Conservation (phyloP, 1,139 yeast genomes). For the Nakaseomyces sp. region DNA sequence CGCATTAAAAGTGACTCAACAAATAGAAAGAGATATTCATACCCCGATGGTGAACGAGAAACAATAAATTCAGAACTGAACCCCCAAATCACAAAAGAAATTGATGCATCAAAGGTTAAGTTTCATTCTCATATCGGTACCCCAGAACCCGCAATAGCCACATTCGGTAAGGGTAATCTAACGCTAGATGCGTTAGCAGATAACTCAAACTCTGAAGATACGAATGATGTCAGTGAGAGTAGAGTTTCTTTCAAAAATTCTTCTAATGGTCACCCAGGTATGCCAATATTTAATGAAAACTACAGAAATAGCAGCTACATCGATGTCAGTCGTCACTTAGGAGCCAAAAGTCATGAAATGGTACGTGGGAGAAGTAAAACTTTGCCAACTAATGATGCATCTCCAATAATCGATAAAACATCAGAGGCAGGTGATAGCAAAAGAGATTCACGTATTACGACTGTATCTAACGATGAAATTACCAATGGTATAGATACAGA, state of each 20-base stretch:
- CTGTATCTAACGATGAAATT: conserved; percentile 15
- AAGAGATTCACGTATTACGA: conserved; percentile 17
- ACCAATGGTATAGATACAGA: conserved; percentile 10
- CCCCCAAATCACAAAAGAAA: not conserved
- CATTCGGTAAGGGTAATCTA: conserved; percentile 67
- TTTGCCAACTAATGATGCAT: conserved; percentile 16
- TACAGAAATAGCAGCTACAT: conserved; percentile 16
- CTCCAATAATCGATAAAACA: conserved; percentile 1
- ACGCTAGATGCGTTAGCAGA: conserved; percentile 46
- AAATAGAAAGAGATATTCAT: not conserved
- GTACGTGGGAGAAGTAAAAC: conserved; percentile 22
- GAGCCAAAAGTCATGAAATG: conserved; percentile 9
- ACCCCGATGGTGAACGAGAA: conserved; percentile 3
- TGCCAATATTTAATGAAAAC: not conserved
- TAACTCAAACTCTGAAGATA: conserved; percentile 8
- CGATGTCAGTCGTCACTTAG: conserved; percentile 10
- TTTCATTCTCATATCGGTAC: conserved; percentile 50
- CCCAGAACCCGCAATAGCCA: conserved; percentile 38
- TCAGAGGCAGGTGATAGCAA: conserved; percentile 9
- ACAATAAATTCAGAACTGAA: conserved; percentile 2
- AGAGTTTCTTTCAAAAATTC: conserved; percentile 5
- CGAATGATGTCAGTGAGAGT: conserved; percentile 2
- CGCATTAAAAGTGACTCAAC: not conserved
- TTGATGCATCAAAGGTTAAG: conserved; percentile 33
- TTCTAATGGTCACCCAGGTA: not conserved